A percentile compares a stretch with the other conserved stretches of the same genome.
Evolutionary conservation across 257 asterid genomes (phyloP).

Genomic region (Eustoma russellianum): DNA sequence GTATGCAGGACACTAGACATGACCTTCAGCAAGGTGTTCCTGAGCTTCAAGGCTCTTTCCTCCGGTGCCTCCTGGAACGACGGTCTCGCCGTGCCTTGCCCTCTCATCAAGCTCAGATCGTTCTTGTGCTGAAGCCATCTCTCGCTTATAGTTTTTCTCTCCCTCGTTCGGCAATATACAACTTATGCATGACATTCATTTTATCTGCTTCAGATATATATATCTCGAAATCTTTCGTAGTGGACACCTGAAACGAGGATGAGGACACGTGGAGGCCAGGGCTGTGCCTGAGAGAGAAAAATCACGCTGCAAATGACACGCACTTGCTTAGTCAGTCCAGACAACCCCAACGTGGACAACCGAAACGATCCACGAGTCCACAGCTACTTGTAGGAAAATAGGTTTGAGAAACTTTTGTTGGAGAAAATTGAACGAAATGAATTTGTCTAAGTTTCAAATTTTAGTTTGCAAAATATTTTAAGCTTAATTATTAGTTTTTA

Average conservation of each 20-base stretch:
- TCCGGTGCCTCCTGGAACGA: constrained; percentile 79
- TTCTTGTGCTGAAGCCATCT: constrained; percentile 42
- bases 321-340: constrained; percentile 8
- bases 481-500: too few relatives aligned
- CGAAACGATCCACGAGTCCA: constrained; percentile 1
- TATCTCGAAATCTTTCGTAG: background rate
- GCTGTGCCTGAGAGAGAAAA: background rate
- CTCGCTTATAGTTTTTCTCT: background rate
- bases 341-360: background rate
- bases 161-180: background rate
- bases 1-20: too few relatives aligned
- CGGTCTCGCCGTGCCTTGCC: constrained; percentile 63
- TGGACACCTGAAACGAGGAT: background rate
- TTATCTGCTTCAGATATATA: background rate
- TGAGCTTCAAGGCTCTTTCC: constrained; percentile 85
- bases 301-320: too few relatives aligned
- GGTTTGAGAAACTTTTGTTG: too few relatives aligned
- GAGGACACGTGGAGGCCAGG: background rate
- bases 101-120: constrained; percentile 52
- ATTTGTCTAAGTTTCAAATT: too few relatives aligned
- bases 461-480: too few relatives aligned
- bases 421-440: too few relatives aligned
- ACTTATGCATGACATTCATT: background rate
- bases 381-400: background rate
- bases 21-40: constrained; percentile 62